These are phyloP conservation scores for Elsinoe arachidis DNA, from an alignment of 2,329 filamentous ascomycete genomes.

Conservation along the genomic window DNA sequence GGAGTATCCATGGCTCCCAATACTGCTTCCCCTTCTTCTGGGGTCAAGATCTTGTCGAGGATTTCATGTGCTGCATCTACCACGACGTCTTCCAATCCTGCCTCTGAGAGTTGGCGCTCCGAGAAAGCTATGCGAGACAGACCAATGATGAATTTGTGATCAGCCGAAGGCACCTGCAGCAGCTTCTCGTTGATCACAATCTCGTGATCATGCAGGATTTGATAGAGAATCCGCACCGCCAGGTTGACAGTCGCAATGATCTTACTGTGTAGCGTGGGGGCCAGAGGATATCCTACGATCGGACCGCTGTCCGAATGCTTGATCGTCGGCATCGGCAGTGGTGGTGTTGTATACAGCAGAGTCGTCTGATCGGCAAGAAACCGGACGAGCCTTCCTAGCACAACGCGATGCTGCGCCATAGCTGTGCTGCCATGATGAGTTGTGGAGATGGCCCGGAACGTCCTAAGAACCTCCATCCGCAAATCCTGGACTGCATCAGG, in stretches of 20 bases:
- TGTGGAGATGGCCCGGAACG: constrained; percentile 50
- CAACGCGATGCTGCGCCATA: constrained; percentile 58
- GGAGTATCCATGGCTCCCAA: constrained; percentile 36
- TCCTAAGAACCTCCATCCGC: constrained; percentile 38
- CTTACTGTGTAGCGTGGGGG: constrained; percentile 30
- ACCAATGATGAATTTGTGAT: constrained; percentile 73
- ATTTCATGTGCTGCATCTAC: constrained; percentile 74
- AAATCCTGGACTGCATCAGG: constrained; percentile 37
- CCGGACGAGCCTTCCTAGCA: constrained; percentile 65
- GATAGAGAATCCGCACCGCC: constrained; percentile 52
- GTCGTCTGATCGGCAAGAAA: constrained; percentile 66
- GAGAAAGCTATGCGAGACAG: constrained; percentile 79
- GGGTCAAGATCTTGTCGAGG: constrained; percentile 70
- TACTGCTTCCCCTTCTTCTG: constrained; percentile 63
- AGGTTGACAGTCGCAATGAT: constrained; percentile 48
- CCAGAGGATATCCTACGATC: constrained; percentile 2
- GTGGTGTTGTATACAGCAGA: constrained; percentile 42
- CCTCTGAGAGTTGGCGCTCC: constrained; percentile 69
- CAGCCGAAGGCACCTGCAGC: constrained; percentile 57
- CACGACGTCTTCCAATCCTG: constrained; percentile 66
- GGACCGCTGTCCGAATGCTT: not conserved
- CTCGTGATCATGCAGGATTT: constrained; percentile 47
- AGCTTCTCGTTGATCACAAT: constrained; percentile 65
- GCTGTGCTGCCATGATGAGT: constrained; percentile 55
- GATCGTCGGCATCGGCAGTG: constrained; percentile 12